phyloP scores from a whole-genome alignment of 1,284 basidiomycete species.

The Naganishia sp. region DNA sequence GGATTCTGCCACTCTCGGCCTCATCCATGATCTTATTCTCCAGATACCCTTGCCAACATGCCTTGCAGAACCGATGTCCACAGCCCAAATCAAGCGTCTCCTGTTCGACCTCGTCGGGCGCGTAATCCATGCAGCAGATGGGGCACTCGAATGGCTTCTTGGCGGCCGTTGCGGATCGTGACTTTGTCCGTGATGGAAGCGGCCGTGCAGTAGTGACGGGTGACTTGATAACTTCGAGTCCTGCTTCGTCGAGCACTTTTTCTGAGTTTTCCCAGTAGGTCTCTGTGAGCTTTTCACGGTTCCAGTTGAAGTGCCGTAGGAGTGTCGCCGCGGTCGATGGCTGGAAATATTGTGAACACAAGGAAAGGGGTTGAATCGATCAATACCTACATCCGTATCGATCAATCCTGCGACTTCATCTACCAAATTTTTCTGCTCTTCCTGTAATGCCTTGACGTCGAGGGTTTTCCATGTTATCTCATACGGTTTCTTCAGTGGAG shows the following conservation, averaged over 20 bases:
- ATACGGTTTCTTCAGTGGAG: constrained; percentile 50
- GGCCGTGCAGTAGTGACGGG: constrained; percentile 42
- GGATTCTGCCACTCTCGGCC: constrained; percentile 75
- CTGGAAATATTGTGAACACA: constrained; percentile 39
- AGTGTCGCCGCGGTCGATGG: constrained; percentile 70
- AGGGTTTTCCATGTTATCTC: constrained; percentile 61
- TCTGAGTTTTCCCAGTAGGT: constrained; percentile 88
- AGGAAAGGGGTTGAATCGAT: constrained; percentile 17
- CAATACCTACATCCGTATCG: constrained; percentile 72
- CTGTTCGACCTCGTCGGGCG: constrained; percentile 59
- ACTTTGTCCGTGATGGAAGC: constrained; percentile 42
- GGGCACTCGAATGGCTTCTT: constrained; percentile 73
- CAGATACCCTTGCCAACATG: constrained; percentile 85
- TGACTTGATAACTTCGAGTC: constrained; percentile 56
- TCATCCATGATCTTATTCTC: constrained; percentile 85
- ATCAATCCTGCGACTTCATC: constrained; percentile 82
- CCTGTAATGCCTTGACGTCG: constrained; percentile 73
- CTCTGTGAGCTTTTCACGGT: constrained; percentile 93
- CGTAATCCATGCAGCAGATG: constrained; percentile 80
- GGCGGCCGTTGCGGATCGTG: constrained; percentile 57
- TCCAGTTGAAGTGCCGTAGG: constrained; percentile 86
- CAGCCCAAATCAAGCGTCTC: constrained; percentile 67
- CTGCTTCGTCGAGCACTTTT: constrained; percentile 69
- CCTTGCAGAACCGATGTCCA: constrained; percentile 77
- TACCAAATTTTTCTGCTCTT: constrained; percentile 72